Evolutionary conservation across 176 grass and related monocot species (phyloP).

Genomic region (Guadua angustifolia): DNA sequence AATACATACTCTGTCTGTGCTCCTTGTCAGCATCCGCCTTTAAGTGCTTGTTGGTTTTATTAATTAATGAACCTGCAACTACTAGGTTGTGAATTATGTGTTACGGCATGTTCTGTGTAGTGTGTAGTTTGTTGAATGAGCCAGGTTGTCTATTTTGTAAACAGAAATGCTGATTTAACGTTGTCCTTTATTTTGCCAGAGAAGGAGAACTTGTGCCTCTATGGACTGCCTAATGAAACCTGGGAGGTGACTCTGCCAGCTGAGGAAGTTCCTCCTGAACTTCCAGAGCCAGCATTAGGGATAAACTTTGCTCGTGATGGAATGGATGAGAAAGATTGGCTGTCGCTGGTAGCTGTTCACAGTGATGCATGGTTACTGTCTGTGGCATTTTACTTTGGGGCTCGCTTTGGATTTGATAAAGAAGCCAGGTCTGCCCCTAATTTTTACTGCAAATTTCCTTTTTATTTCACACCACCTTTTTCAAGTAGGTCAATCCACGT

Average conservation of each 20-base stretch:
- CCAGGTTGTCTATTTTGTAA: not conserved
- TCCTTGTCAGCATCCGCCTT: not conserved
- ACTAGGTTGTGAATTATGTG: not conserved
- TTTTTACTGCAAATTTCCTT: slow-evolving; percentile 7
- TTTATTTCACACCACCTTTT: not conserved
- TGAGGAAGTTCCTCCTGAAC: slow-evolving; percentile 65
- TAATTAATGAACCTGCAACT: slow-evolving; percentile 28
- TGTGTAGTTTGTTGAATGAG: slow-evolving; percentile 1
- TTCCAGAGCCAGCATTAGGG: slow-evolving; percentile 76
- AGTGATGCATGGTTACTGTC: slow-evolving; percentile 83
- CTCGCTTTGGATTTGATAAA: slow-evolving; percentile 65
- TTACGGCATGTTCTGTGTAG: slow-evolving; percentile 1
- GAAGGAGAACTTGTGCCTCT: slow-evolving; percentile 77
- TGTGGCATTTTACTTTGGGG: slow-evolving; percentile 68
- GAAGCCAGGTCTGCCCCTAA: slow-evolving; percentile 52
- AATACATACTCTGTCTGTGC: not conserved
- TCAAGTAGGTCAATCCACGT: not conserved
- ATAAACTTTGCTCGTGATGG: slow-evolving; percentile 82
- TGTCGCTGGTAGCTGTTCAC: slow-evolving; percentile 64
- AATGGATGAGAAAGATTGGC: slow-evolving; percentile 65
- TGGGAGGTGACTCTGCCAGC: slow-evolving; percentile 69
- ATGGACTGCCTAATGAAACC: slow-evolving; percentile 57
- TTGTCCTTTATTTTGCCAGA: slow-evolving; percentile 47
- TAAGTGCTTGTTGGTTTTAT: slow-evolving; percentile 4
- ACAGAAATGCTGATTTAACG: slow-evolving; percentile 6